Percentiles rank a stretch among this genome's conserved stretches.
Evolutionary conservation across 495 filamentous ascomycete species (phyloP).

Genomic region (Penicillium ucsense): DNA sequence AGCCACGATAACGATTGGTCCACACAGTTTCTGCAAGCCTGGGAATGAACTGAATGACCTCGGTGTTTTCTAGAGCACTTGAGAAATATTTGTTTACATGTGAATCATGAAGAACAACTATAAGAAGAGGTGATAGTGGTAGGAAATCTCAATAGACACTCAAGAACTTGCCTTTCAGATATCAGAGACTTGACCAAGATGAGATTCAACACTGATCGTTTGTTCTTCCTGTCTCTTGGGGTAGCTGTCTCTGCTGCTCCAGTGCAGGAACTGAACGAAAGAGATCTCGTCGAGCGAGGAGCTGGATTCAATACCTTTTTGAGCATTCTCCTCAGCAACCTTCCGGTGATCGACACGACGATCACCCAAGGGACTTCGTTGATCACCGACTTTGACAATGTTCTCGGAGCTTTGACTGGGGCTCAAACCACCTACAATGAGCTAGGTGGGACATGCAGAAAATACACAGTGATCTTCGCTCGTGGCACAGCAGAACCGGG

Average conservation of each 20-base stretch:
- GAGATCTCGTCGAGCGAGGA: background rate
- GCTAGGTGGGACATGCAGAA: conserved; percentile 20
- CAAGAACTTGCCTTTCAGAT: background rate
- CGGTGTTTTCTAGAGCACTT: background rate
- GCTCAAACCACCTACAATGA: conserved; percentile 22
- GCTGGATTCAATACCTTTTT: background rate
- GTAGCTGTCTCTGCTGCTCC: background rate
- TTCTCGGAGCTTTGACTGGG: background rate
- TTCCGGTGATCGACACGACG: background rate
- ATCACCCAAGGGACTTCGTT: background rate
- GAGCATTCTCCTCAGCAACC: background rate
- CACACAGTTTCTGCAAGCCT: background rate
- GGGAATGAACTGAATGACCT: background rate
- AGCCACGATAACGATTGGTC: background rate
- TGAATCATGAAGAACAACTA: background rate
- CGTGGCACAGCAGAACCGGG: conserved; percentile 31
- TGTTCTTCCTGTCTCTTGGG: background rate
- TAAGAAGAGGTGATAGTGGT: background rate
- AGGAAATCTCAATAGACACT: too few relatives aligned
- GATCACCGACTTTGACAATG: background rate
- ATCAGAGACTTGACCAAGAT: background rate
- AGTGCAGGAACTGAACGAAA: background rate
- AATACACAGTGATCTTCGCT: conserved; percentile 32
- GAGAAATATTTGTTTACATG: background rate
- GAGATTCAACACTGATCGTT: background rate